Percentiles rank a stretch among this genome's conserved stretches.
These are phyloP conservation scores for Leccinum barrowsii DNA, from an alignment of 768 basidiomycete species.

Conservation along the genomic window DNA sequence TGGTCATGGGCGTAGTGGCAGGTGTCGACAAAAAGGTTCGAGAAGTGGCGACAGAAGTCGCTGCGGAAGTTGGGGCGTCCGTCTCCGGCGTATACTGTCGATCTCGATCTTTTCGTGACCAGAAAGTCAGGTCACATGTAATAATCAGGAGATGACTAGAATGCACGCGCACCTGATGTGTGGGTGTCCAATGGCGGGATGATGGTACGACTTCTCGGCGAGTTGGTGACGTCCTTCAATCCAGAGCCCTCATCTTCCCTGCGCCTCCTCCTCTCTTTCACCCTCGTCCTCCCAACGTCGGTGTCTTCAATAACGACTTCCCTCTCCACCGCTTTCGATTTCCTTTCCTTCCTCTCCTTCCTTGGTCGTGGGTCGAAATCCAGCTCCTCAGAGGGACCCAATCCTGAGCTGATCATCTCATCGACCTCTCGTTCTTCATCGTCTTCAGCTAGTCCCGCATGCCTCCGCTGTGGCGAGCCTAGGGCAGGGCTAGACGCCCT, in stretches of 20 bases:
- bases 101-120: constrained; percentile 31
- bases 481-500: constrained; percentile 67
- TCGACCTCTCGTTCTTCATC: constrained; percentile 51
- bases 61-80: constrained; percentile 35
- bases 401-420: constrained; percentile 18
- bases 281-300: constrained; percentile 23
- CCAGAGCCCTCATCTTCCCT: constrained; percentile 35
- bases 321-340: constrained; percentile 19
- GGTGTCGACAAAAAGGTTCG: constrained; percentile 43
- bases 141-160: background rate
- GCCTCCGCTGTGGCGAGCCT: constrained; percentile 55
- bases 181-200: constrained; percentile 38
- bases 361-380: constrained; percentile 26
- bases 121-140: constrained; percentile 14
- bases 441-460: constrained; percentile 52
- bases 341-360: constrained; percentile 43
- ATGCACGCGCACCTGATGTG: constrained; percentile 31
- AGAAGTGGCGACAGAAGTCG: constrained; percentile 33
- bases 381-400: constrained; percentile 13
- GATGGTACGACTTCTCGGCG: constrained; percentile 37
- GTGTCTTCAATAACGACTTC: constrained; percentile 20
- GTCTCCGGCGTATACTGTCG: constrained; percentile 36
- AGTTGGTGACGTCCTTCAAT: constrained; percentile 65
- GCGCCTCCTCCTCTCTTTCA: constrained; percentile 41
- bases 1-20: constrained; percentile 38